These are phyloP conservation scores for Galium porrigens DNA, from an alignment of 305 asterid genomes.

Conservation along the genomic window DNA sequence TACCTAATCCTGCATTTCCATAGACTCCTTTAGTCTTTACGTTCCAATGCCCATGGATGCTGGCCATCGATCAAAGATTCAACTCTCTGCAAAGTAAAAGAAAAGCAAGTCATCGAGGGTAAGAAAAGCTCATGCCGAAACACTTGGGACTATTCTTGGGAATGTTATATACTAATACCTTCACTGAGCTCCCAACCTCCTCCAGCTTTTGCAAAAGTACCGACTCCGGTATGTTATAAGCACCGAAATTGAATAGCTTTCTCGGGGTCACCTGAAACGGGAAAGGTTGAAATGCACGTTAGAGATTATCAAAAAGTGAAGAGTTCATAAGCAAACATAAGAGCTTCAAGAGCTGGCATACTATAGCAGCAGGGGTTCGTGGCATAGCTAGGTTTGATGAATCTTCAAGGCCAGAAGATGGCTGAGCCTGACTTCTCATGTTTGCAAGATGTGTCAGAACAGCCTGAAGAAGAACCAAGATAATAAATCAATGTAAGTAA, in stretches of 20 bases:
- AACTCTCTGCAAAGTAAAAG: constrained; percentile 43
- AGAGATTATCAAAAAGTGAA: constrained; percentile 6
- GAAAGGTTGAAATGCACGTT: constrained; percentile 4
- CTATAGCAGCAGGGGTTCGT: constrained; percentile 32
- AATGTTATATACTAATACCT: constrained; percentile 26
- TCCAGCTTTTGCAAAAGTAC: constrained; percentile 47
- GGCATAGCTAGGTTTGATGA: constrained; percentile 21
- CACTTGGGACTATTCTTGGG: background rate
- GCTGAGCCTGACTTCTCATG: constrained; percentile 34
- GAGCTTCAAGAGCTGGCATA: constrained; percentile 18
- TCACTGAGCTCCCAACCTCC: constrained; percentile 56
- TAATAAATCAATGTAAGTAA: background rate
- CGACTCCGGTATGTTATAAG: constrained; percentile 28
- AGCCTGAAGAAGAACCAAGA: constrained; percentile 34
- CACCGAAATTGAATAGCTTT: constrained; percentile 24
- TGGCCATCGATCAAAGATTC: constrained; percentile 47
- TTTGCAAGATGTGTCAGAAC: constrained; percentile 40
- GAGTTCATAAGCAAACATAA: constrained; percentile 2
- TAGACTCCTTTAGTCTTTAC: constrained; percentile 21
- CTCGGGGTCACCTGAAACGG: constrained; percentile 37
- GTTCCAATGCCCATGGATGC: constrained; percentile 21
- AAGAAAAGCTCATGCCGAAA: background rate
- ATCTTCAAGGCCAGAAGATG: constrained; percentile 32
- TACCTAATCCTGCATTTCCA: background rate
- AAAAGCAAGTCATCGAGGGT: background rate